Percentiles rank a stretch among this genome's conserved stretches.
Evolutionary conservation across 1,284 basidiomycete genomes (phyloP).

Genomic region (Sporisorium sorghi): DNA sequence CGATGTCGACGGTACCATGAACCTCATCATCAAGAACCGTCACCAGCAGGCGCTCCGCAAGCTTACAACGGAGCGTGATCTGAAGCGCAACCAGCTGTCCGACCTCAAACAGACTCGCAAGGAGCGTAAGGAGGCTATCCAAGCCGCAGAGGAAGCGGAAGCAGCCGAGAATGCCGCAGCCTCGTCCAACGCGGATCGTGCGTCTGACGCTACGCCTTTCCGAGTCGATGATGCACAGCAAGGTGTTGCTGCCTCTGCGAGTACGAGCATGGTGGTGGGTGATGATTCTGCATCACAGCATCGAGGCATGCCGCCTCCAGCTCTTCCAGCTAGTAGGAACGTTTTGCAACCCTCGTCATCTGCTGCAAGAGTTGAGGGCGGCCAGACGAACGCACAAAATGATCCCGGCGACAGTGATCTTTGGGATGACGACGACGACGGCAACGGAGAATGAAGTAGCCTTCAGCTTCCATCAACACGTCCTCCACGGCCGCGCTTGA

Average conservation of each 20-base stretch:
- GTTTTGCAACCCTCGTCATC: constrained; percentile 6
- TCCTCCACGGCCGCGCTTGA: not conserved
- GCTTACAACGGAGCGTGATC: constrained; percentile 61
- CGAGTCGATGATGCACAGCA: constrained; percentile 41
- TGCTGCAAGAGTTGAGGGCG: not conserved
- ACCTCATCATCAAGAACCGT: constrained; percentile 67
- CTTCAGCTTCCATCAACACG: not conserved
- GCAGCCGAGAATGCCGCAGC: constrained; percentile 40
- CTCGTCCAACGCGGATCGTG: constrained; percentile 22
- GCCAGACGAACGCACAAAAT: not conserved
- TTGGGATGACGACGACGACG: constrained; percentile 49
- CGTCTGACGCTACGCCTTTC: constrained; percentile 34
- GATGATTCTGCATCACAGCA: constrained; percentile 8
- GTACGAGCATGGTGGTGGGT: not conserved
- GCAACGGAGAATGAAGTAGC: constrained; percentile 3
- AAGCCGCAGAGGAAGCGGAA: constrained; percentile 51
- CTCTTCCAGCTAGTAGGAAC: constrained; percentile 31
- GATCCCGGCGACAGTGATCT: constrained; percentile 46
- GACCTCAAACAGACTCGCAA: constrained; percentile 62
- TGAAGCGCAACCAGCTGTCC: constrained; percentile 63
- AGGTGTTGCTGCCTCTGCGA: constrained; percentile 16
- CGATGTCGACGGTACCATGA: constrained; percentile 65
- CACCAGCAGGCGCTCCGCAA: constrained; percentile 64
- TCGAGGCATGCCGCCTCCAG: constrained; percentile 42
- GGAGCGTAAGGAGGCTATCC: constrained; percentile 60